phyloP scores from a whole-genome alignment of 805 yeast genomes.

The Candida qinlingensis region DNA sequence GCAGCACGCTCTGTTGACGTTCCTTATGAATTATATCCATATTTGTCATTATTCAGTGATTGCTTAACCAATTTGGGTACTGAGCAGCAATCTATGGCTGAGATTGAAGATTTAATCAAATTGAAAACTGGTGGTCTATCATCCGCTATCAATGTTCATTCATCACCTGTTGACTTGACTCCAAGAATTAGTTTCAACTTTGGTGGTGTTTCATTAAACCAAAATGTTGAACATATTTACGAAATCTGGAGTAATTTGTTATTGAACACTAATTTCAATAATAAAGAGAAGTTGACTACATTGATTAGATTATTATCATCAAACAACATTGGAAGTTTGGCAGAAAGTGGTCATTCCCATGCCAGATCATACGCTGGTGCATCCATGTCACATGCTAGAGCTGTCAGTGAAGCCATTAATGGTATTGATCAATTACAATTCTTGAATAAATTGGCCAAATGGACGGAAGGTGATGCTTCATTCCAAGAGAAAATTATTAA shows the following conservation, averaged over 20 bases:
- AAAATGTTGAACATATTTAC: constrained; percentile 55
- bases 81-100: constrained; percentile 57
- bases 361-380: constrained; percentile 69
- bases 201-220: constrained; percentile 65
- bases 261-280: constrained; percentile 59
- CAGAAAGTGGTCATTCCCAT: constrained; percentile 83
- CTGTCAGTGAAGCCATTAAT: constrained; percentile 54
- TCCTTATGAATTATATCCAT: constrained; percentile 60
- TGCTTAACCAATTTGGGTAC: constrained; percentile 91
- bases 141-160: constrained; percentile 51
- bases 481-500: constrained; percentile 59
- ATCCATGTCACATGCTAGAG: constrained; percentile 51
- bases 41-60: constrained; percentile 69
- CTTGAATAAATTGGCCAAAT: constrained; percentile 50
- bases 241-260: constrained; percentile 68
- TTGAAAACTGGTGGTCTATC: constrained; percentile 80
- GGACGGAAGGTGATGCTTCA: constrained; percentile 42
- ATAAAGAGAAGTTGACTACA: constrained; percentile 63
- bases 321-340: constrained; percentile 71
- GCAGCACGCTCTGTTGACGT: constrained; percentile 58
- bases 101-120: constrained; percentile 80
- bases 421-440: constrained; percentile 81
- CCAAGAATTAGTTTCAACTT: constrained; percentile 52
- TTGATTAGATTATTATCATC: constrained; percentile 70
- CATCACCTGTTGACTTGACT: constrained; percentile 47